A percentile compares a stretch with the other conserved stretches of the same genome.
Conservation (phyloP, 1,284 basidiomycete species). For the Puccinia polysora region DNA sequence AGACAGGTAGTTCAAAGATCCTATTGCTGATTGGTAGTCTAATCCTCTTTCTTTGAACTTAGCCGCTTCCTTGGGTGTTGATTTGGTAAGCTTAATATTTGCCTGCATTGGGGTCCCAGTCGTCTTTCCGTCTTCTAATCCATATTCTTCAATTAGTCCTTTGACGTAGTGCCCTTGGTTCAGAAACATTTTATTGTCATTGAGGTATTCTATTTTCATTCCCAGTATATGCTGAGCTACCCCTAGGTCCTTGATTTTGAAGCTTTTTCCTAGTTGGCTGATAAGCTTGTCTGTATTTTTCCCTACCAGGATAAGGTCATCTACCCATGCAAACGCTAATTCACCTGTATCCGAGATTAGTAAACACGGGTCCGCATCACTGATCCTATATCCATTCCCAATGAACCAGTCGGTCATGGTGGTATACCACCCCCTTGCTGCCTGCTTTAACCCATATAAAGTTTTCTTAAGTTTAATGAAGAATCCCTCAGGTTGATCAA, state of each 20-base stretch:
- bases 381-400: constrained; percentile 1
- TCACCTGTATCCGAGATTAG: not conserved
- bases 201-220: too few species aligned
- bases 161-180: too few species aligned
- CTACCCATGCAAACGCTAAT: constrained; percentile 6
- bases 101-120: too few species aligned
- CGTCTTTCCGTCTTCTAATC: too few species aligned
- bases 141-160: too few species aligned
- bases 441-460: constrained; percentile 12
- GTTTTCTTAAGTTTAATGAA: constrained; percentile 6
- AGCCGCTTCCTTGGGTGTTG: too few species aligned
- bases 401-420: constrained; percentile 4
- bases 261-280: not conserved
- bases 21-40: too few species aligned
- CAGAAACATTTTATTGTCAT: too few species aligned
- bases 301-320: constrained; percentile 9
- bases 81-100: too few species aligned
- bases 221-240: not conserved
- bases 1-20: too few species aligned
- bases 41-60: too few species aligned
- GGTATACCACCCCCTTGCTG: constrained; percentile 1
- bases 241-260: constrained; percentile 24
- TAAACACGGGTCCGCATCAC: constrained; percentile 1
- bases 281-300: not conserved
- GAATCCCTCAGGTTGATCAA: not conserved